phyloP scores from a whole-genome alignment of 352 stramenopile species.

The Phytophthora hybrid region DNA sequence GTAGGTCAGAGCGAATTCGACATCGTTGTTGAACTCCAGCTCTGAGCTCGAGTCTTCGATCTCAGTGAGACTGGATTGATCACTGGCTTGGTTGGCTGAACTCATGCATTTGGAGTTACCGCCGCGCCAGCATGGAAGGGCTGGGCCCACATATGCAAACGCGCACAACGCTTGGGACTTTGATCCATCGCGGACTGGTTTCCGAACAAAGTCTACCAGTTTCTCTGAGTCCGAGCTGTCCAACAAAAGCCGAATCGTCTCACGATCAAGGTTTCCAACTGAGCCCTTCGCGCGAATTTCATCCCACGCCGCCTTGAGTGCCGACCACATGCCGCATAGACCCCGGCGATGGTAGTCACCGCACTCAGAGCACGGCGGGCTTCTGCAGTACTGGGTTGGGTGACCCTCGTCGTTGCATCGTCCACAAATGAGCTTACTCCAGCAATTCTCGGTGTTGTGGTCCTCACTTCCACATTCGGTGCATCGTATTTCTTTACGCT shows the following conservation, averaged over 20 bases:
- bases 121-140: background rate
- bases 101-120: slow-evolving; percentile 1
- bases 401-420: slow-evolving; percentile 12
- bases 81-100: background rate
- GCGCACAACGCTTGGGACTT: slow-evolving; percentile 3
- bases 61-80: background rate
- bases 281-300: no score
- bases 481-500: background rate
- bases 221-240: background rate
- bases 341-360: slow-evolving; percentile 4
- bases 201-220: slow-evolving; percentile 18
- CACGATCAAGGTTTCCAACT: background rate
- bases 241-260: background rate
- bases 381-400: slow-evolving; percentile 1
- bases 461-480: no score
- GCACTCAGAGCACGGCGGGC: slow-evolving; percentile 2
- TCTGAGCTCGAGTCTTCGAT: background rate
- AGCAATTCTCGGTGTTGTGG: background rate
- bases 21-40: background rate
- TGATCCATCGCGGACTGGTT: slow-evolving; percentile 18
- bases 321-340: background rate
- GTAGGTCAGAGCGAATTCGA: background rate
- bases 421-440: slow-evolving; percentile 1
- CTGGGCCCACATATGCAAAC: slow-evolving; percentile 22
- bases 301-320: no score